Percentiles rank a stretch among this genome's conserved stretches.
phyloP scores from a whole-genome alignment of 2,329 filamentous ascomycete genomes.

The Aspergillus vadensis region DNA sequence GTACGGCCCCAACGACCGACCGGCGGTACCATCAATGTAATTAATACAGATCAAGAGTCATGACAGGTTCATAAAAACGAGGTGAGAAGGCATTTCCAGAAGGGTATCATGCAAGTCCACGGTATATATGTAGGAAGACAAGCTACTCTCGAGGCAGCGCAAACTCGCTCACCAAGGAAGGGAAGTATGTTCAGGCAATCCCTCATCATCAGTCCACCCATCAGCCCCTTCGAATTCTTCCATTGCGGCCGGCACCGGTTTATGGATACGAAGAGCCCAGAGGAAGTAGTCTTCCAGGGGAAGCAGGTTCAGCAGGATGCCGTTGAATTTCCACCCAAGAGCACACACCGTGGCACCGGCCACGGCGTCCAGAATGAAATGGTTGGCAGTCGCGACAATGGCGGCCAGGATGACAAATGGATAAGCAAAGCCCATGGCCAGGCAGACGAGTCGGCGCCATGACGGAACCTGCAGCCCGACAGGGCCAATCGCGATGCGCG shows the following conservation, averaged over 20 bases:
- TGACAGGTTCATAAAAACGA: constrained; percentile 7
- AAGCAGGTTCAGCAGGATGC: constrained; percentile 62
- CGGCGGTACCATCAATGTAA: neutral
- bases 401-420: constrained; percentile 66
- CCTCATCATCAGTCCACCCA: constrained; percentile 22
- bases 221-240: constrained; percentile 22
- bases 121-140: neutral
- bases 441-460: constrained; percentile 54
- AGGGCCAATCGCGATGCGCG: constrained; percentile 30
- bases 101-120: constrained; percentile 15
- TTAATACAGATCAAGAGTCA: constrained; percentile 1
- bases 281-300: constrained; percentile 70
- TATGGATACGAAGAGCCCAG: constrained; percentile 64
- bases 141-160: neutral
- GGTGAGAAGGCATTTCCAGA: neutral
- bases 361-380: constrained; percentile 71
- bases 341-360: constrained; percentile 67
- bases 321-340: constrained; percentile 62
- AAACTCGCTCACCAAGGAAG: constrained; percentile 15
- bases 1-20: neutral
- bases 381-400: constrained; percentile 72
- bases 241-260: constrained; percentile 50
- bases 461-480: constrained; percentile 46
- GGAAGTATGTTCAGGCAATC: constrained; percentile 14
- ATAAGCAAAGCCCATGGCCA: constrained; percentile 62